A percentile compares a stretch with the other conserved stretches of the same genome.
Evolutionary conservation across 148 eudicot genomes (phyloP).

Genomic region (Cornus florida): DNA sequence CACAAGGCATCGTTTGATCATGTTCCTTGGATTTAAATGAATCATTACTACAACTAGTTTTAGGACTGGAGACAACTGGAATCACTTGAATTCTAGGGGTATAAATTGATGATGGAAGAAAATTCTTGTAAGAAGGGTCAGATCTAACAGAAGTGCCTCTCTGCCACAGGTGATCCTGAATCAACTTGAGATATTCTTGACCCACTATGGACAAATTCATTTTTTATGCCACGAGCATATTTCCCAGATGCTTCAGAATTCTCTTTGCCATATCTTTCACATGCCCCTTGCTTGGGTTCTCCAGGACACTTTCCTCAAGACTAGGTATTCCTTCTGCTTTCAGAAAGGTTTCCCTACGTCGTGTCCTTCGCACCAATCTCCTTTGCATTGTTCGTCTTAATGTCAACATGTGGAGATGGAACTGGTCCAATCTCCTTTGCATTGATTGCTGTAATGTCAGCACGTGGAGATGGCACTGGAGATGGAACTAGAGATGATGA

Average conservation of each 20-base stretch:
- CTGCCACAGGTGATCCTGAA: not conserved
- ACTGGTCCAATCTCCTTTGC: constrained; percentile 26
- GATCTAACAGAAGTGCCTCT: not conserved
- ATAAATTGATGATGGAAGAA: too few relatives aligned
- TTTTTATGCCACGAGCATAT: constrained; percentile 50
- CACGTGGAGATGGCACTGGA: constrained; percentile 21
- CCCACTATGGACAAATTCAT: constrained; percentile 43
- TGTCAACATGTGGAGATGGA: constrained; percentile 40
- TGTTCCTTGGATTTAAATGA: constrained; percentile 19
- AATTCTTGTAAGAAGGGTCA: too few relatives aligned
- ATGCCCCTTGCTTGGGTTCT: constrained; percentile 32
- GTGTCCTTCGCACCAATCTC: constrained; percentile 40
- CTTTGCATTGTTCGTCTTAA: constrained; percentile 23
- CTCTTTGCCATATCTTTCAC: constrained; percentile 49
- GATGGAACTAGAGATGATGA: too few relatives aligned
- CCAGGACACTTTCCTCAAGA: constrained; percentile 37
- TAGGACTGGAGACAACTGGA: constrained; percentile 16
- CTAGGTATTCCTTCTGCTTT: constrained; percentile 29
- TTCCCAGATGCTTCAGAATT: constrained; percentile 52
- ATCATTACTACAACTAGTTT: constrained; percentile 7
- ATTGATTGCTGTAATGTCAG: constrained; percentile 33
- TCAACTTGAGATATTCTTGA: constrained; percentile 26
- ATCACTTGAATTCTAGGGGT: constrained; percentile 4
- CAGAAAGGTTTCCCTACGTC: constrained; percentile 36
- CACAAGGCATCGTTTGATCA: constrained; percentile 12